A percentile compares a stretch with the other conserved stretches of the same genome.
These are phyloP conservation scores for Calonectria pauciramosa DNA, from an alignment of 2,329 filamentous ascomycete genomes.

Conservation along the genomic window DNA sequence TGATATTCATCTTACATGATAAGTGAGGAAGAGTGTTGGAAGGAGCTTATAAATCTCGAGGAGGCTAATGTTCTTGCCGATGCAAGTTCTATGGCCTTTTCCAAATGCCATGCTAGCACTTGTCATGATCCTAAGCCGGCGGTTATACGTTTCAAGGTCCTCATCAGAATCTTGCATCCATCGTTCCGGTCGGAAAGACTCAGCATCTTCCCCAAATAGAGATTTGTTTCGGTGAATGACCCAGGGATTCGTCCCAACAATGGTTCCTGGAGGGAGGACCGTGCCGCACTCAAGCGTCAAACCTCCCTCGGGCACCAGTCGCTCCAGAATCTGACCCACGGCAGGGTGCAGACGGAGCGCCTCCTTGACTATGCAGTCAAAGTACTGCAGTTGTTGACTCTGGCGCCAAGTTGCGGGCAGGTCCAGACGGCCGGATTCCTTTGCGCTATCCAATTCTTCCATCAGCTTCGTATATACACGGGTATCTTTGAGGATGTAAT, in stretches of 20 bases:
- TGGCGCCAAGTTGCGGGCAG: not conserved
- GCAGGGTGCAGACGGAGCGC: constrained; percentile 20
- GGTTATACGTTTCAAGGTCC: not conserved
- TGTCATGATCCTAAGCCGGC: not conserved
- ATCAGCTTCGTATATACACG: constrained; percentile 30
- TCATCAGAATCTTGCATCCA: not conserved
- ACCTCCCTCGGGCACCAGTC: constrained; percentile 6
- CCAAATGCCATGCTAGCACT: constrained; percentile 13
- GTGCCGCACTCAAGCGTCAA: constrained; percentile 8
- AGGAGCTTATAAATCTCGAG: constrained; percentile 22
- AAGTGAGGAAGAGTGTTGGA: constrained; percentile 1
- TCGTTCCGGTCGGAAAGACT: not conserved
- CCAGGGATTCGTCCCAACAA: constrained; percentile 8
- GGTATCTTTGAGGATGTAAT: constrained; percentile 30
- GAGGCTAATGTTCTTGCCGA: constrained; percentile 16
- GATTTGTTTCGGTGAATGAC: constrained; percentile 5
- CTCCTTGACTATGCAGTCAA: constrained; percentile 24
- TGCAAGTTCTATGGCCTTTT: constrained; percentile 6
- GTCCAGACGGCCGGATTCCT: not conserved
- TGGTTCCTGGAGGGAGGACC: not conserved
- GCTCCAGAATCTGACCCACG: constrained; percentile 12
- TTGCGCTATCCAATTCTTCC: constrained; percentile 24
- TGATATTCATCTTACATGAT: not conserved
- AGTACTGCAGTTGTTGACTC: constrained; percentile 12
- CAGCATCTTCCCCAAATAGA: not conserved